Base-by-base conservation (phyloP, 176 grass and related monocot genomes). In the Musa acuminata region DNA sequence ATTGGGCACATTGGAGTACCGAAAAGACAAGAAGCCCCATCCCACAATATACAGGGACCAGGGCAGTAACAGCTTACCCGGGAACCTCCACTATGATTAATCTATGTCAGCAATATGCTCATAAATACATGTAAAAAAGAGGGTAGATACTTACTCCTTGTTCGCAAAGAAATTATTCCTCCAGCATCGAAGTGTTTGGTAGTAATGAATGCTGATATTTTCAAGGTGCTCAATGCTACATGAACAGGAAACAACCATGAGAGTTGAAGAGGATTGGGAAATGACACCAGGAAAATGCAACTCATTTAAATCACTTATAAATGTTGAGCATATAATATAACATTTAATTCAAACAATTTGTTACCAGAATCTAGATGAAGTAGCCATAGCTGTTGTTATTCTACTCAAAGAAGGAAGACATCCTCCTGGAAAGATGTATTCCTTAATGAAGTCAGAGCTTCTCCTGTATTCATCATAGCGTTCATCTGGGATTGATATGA, bases 341-440 rank as follows among this genome's bases (percentile, higher is more conserved):
- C 2, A 9, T 10, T 12, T 21, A 9, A 13, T 72, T 19, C 29
- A 17, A 50, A 20, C n/a, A 20, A 58, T 3, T 53, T 62, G 19
- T 62, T 82, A 91, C 92, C 92, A 89, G 59, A 96, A 79, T 80
- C 83, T 96, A 25, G 92, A 96, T 35, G 85, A 8, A 1, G 81
- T 3, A 12, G 83, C 79, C 92, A 96, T 96, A 25, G 88, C 92
- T 35, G 81, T 88, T 8, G 88, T 96, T 49, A 96, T 88, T 55
- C 86, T 73, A 59, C 81, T 75, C 74, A 91, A 51, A 43, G 86
- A 96, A 70, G 86, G 92, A 23, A 96, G 53, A 60, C 92, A 91
- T 8, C 84, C 86, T 48, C 92, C 92, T 2, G 88, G 92, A 25
- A 96, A 96, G 70, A 96, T 89, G 84, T 96, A 96, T 51, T 96